Percentiles rank a stretch among this genome's conserved stretches.
Evolutionary conservation across 192 early-diverging fungal species (phyloP).

Genomic region (Coemansia sp.): DNA sequence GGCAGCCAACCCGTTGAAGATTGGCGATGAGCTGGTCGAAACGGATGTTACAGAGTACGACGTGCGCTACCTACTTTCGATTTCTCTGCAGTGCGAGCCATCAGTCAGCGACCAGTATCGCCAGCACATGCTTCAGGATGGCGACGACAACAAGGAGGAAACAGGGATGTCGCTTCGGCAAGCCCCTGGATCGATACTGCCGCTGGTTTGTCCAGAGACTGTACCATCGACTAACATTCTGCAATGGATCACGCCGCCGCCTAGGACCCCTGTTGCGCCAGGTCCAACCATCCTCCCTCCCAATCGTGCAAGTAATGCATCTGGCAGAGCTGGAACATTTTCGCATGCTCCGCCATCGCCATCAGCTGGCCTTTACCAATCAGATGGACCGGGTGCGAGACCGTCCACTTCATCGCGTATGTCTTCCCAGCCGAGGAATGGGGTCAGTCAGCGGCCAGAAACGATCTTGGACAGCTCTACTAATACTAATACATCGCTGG

Average conservation of each 20-base stretch:
- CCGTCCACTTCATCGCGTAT: conserved; percentile 5
- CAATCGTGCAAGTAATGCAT: conserved; percentile 14
- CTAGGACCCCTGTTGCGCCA: conserved; percentile 29
- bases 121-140: conserved; percentile 28
- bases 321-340: conserved; percentile 47
- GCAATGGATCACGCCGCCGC: conserved; percentile 53
- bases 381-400: neutral
- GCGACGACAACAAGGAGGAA: conserved; percentile 16
- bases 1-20: conserved; percentile 45
- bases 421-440: conserved; percentile 8
- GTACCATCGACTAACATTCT: conserved; percentile 55
- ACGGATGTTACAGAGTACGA: conserved; percentile 53
- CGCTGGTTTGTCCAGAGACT: conserved; percentile 57
- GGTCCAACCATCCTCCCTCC: conserved; percentile 15
- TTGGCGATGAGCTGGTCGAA: conserved; percentile 53
- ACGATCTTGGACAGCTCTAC: neutral
- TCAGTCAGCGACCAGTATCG: conserved; percentile 51
- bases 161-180: conserved; percentile 31
- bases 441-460: neutral
- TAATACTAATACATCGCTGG: neutral
- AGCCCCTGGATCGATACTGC: conserved; percentile 54
- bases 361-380: neutral
- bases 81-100: conserved; percentile 56
- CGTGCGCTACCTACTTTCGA: conserved; percentile 42
- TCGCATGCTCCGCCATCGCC: conserved; percentile 26